Percentiles rank a stretch among this genome's conserved stretches.
Evolutionary conservation across 1,284 basidiomycete species (phyloP).

Genomic region (Trametes versicolor): DNA sequence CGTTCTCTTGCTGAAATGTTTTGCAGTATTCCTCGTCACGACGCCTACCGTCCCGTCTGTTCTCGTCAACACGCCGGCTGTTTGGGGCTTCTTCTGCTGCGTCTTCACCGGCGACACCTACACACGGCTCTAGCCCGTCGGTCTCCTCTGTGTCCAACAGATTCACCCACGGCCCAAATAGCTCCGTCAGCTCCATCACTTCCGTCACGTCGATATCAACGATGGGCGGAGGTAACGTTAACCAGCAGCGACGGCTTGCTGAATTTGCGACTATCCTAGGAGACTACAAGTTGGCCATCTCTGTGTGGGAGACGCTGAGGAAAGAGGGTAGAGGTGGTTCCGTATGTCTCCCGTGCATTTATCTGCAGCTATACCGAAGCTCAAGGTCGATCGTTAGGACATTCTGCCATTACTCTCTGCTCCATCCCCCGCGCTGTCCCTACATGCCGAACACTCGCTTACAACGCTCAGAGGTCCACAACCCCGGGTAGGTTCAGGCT

Average conservation of each 20-base stretch:
- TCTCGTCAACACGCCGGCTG: constrained; percentile 90
- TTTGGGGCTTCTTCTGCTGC: constrained; percentile 75
- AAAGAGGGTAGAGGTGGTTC: constrained; percentile 85
- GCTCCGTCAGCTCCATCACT: constrained; percentile 48
- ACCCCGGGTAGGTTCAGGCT: constrained; percentile 45
- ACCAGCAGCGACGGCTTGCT: constrained; percentile 87
- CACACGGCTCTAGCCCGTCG: constrained; percentile 44
- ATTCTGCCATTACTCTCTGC: constrained; percentile 75
- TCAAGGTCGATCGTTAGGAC: constrained; percentile 56
- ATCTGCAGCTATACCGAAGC: neutral
- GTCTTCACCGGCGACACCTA: constrained; percentile 51
- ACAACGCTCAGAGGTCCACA: constrained; percentile 36
- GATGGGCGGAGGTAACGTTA: constrained; percentile 48
- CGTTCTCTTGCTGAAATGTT: neutral
- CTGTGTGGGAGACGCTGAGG: constrained; percentile 87
- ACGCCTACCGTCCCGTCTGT: constrained; percentile 81
- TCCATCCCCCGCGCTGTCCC: constrained; percentile 65
- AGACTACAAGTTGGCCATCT: constrained; percentile 87
- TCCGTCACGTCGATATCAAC: constrained; percentile 44
- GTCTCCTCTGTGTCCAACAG: constrained; percentile 56
- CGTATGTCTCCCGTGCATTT: constrained; percentile 51
- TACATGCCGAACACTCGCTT: constrained; percentile 71
- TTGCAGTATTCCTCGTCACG: constrained; percentile 82
- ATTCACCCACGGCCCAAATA: constrained; percentile 49
- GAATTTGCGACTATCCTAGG: constrained; percentile 95